Conservation (phyloP, 345 rosid species). For the Corymbia maculata region DNA sequence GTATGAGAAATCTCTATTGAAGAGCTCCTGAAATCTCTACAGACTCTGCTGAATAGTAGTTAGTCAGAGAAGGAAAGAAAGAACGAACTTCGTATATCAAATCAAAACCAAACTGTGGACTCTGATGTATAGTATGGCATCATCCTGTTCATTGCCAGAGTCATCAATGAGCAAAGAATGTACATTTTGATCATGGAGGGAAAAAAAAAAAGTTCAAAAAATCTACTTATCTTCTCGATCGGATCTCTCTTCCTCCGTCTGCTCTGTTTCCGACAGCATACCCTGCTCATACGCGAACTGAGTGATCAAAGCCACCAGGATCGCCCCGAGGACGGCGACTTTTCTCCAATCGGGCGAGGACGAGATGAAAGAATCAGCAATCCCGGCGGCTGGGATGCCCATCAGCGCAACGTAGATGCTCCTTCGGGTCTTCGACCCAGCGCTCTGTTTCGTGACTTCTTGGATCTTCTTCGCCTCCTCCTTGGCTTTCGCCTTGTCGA, state of each 20-base stretch:
- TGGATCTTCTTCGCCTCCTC: slow-evolving; percentile 47
- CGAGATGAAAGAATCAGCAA: slow-evolving; percentile 51
- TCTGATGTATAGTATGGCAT: neutral
- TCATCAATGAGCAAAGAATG: neutral
- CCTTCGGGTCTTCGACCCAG: slow-evolving; percentile 52
- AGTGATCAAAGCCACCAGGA: slow-evolving; percentile 59
- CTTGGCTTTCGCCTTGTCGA: slow-evolving; percentile 44
- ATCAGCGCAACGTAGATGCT: slow-evolving; percentile 64
- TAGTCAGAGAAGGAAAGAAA: neutral
- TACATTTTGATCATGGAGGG: neutral
- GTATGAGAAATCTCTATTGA: neutral
- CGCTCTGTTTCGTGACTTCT: slow-evolving; percentile 36
- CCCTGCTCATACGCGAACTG: slow-evolving; percentile 68
- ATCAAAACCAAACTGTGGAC: neutral
- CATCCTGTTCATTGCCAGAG: neutral
- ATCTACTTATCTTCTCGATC: slow-evolving; percentile 28
- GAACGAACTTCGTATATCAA: neutral
- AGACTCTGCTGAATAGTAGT: neutral
- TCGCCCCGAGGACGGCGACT: slow-evolving; percentile 78
- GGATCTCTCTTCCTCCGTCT: slow-evolving; percentile 13
- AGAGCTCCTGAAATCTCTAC: too few relatives aligned
- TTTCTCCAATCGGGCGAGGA: slow-evolving; percentile 71
- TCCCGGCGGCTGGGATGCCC: slow-evolving; percentile 29
- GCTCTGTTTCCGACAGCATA: slow-evolving; percentile 27
- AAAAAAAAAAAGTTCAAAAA: too few relatives aligned